Evolutionary conservation across 1,284 basidiomycete species (phyloP).

Genomic region (Ustilago bromivora): DNA sequence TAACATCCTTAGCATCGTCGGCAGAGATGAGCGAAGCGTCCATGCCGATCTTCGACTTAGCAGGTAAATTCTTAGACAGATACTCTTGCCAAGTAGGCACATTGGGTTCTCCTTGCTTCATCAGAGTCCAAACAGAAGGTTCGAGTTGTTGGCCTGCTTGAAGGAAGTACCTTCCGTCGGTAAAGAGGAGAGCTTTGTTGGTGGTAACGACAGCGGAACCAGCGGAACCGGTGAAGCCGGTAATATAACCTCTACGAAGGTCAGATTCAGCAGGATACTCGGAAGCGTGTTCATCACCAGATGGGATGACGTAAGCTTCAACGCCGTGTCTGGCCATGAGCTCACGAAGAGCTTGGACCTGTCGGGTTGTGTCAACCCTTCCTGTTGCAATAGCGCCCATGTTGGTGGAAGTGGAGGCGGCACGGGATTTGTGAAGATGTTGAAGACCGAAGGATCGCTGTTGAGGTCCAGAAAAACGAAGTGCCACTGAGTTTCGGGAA

Average conservation of each 20-base stretch:
- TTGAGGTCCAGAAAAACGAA: slow-evolving; percentile 33
- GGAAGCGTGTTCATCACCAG: slow-evolving; percentile 79
- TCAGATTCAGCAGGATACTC: slow-evolving; percentile 79
- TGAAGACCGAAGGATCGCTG: slow-evolving; percentile 33
- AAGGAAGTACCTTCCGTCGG: slow-evolving; percentile 92
- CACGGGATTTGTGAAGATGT: slow-evolving; percentile 20
- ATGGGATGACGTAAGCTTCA: slow-evolving; percentile 69
- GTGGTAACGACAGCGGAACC: slow-evolving; percentile 82
- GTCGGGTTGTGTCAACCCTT: slow-evolving; percentile 59
- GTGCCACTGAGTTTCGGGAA: slow-evolving; percentile 13
- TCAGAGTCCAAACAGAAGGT: slow-evolving; percentile 84
- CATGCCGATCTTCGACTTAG: slow-evolving; percentile 58
- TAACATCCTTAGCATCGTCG: slow-evolving; percentile 66
- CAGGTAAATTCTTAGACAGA: slow-evolving; percentile 52
- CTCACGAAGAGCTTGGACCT: slow-evolving; percentile 56
- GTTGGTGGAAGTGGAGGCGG: slow-evolving; percentile 14
- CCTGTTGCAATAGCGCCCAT: slow-evolving; percentile 67
- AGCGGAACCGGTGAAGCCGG: slow-evolving; percentile 92
- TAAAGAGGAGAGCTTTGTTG: slow-evolving; percentile 76
- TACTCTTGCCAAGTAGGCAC: slow-evolving; percentile 83
- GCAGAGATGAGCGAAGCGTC: slow-evolving; percentile 63
- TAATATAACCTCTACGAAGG: slow-evolving; percentile 85
- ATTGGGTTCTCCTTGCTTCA: slow-evolving; percentile 82
- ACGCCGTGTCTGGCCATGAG: slow-evolving; percentile 57
- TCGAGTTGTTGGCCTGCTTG: slow-evolving; percentile 92